These are phyloP conservation scores for Sphaerostilbella broomeana DNA, from an alignment of 2,329 filamentous ascomycete species.

Conservation along the genomic window DNA sequence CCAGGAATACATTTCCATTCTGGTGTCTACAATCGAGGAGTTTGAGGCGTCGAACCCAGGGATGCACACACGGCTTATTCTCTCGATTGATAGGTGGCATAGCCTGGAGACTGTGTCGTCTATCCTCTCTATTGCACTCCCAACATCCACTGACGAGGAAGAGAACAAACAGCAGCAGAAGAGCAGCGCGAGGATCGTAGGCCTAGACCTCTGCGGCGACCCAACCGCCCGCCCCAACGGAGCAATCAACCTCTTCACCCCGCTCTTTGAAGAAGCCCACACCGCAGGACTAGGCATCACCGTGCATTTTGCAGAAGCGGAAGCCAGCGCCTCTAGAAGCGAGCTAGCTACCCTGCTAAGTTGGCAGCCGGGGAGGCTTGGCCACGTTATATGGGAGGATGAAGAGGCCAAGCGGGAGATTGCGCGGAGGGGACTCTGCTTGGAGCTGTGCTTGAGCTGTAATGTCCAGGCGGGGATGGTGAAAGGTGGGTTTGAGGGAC, in stretches of 20 bases:
- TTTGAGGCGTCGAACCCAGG: slow-evolving; percentile 36
- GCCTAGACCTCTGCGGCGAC: slow-evolving; percentile 73
- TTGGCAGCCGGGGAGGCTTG: slow-evolving; percentile 62
- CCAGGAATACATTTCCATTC: slow-evolving; percentile 55
- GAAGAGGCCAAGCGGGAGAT: slow-evolving; percentile 52
- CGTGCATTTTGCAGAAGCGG: slow-evolving; percentile 70
- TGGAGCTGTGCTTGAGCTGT: slow-evolving; percentile 75
- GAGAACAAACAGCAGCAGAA: slow-evolving; percentile 37
- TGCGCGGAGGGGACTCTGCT: slow-evolving; percentile 46
- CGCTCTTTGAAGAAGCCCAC: slow-evolving; percentile 53
- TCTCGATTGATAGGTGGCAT: slow-evolving; percentile 66
- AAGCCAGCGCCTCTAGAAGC: slow-evolving; percentile 44
- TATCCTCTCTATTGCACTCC: slow-evolving; percentile 61
- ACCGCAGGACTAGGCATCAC: slow-evolving; percentile 55
- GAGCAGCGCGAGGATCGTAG: slow-evolving; percentile 54
- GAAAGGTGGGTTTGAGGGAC: slow-evolving; percentile 55
- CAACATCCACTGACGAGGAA: too few species aligned
- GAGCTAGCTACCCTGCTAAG: slow-evolving; percentile 60
- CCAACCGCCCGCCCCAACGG: slow-evolving; percentile 47
- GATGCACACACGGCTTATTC: slow-evolving; percentile 60
- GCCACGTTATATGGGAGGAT: slow-evolving; percentile 72
- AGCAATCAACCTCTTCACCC: slow-evolving; percentile 52
- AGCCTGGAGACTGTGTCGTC: slow-evolving; percentile 53
- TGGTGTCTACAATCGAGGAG: slow-evolving; percentile 56
- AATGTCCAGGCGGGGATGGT: slow-evolving; percentile 74